A percentile compares a stretch with the other conserved stretches of the same genome.
These are phyloP conservation scores for Didymella keratinophila DNA, from an alignment of 2,329 filamentous ascomycete species.

Conservation along the genomic window DNA sequence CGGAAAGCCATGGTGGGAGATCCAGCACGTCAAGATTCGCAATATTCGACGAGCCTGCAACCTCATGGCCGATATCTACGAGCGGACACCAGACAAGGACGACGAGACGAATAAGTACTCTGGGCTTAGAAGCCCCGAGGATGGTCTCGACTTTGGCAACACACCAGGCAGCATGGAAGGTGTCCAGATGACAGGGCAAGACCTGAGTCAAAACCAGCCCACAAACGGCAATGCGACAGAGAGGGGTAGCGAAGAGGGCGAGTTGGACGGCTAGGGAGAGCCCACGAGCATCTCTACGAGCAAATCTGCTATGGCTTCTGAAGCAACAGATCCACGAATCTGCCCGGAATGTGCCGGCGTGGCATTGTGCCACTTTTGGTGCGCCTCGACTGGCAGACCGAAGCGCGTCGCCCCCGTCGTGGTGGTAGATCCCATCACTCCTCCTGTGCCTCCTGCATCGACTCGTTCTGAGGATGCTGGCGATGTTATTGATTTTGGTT, in stretches of 20 bases:
- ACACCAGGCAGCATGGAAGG: constrained; percentile 42
- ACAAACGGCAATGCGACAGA: constrained; percentile 37
- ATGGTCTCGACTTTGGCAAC: constrained; percentile 46
- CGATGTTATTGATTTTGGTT: constrained; percentile 12
- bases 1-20: constrained; percentile 87
- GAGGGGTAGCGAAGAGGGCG: constrained; percentile 56
- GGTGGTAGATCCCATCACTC: neutral
- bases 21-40: constrained; percentile 73
- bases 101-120: constrained; percentile 57
- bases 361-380: constrained; percentile 8
- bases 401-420: neutral
- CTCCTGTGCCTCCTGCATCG: neutral
- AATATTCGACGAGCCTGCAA: constrained; percentile 78
- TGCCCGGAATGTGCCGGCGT: constrained; percentile 1
- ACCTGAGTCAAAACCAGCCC: constrained; percentile 29
- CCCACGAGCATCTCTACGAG: constrained; percentile 8
- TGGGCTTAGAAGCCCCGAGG: constrained; percentile 52
- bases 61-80: constrained; percentile 69
- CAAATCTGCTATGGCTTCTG: neutral
- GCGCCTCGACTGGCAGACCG: neutral
- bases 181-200: constrained; percentile 28
- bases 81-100: constrained; percentile 50
- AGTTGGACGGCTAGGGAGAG: constrained; percentile 51
- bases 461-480: neutral
- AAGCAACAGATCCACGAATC: neutral